phyloP scores from a whole-genome alignment of 352 stramenopile genomes.

The Stephanocyclus meneghinianus region DNA sequence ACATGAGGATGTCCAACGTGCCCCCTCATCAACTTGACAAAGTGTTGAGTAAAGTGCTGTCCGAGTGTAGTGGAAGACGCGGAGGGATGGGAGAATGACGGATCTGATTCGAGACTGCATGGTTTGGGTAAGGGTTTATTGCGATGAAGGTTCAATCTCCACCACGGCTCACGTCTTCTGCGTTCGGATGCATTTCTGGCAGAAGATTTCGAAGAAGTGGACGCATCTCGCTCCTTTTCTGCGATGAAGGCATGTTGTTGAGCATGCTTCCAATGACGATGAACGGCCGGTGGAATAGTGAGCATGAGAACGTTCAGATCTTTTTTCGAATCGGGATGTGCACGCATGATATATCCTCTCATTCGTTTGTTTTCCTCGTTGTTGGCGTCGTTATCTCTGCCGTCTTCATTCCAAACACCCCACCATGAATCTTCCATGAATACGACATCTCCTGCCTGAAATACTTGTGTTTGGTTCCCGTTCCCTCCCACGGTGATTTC shows the following conservation, averaged over 20 bases:
- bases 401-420: constrained; percentile 28
- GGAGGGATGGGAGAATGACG: constrained; percentile 33
- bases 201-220: constrained; percentile 1
- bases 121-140: constrained; percentile 25
- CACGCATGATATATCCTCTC: constrained; percentile 42
- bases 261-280: constrained; percentile 46
- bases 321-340: constrained; percentile 22
- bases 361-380: constrained; percentile 1
- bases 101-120: constrained; percentile 48
- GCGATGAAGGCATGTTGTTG: constrained; percentile 15
- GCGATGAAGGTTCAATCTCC: constrained; percentile 26
- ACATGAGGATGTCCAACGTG: constrained; percentile 9
- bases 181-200: constrained; percentile 17
- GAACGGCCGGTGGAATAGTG: constrained; percentile 33
- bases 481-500: constrained; percentile 48
- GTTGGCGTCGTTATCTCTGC: neutral
- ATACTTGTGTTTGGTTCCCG: constrained; percentile 46
- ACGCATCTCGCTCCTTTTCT: constrained; percentile 11
- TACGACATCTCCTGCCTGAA: constrained; percentile 37
- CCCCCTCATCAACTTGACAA: constrained; percentile 26
- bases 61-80: constrained; percentile 27
- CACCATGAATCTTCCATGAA: constrained; percentile 51
- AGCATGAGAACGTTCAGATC: constrained; percentile 45
- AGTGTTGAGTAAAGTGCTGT: constrained; percentile 46
- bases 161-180: constrained; percentile 16